Percentiles rank a stretch among this genome's conserved stretches.
Conservation (phyloP, 495 filamentous ascomycete genomes). For the Patellaria atrata region DNA sequence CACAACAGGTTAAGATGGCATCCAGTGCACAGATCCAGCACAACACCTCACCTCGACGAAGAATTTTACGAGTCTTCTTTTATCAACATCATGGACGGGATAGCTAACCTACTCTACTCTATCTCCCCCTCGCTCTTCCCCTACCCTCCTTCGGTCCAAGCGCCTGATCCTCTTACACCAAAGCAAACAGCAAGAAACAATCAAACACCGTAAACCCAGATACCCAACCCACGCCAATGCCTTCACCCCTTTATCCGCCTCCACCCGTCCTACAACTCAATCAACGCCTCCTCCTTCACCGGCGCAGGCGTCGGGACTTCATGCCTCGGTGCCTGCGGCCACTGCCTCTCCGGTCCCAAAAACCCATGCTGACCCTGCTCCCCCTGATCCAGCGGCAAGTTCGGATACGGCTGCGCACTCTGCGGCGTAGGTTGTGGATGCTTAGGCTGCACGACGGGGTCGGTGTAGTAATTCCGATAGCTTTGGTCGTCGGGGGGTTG, state of each 20-base stretch:
- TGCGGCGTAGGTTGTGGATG: slow-evolving; percentile 12
- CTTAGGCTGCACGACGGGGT: slow-evolving; percentile 9
- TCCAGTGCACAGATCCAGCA: too few relatives aligned
- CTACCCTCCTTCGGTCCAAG: too few relatives aligned
- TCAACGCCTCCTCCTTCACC: slow-evolving; percentile 72
- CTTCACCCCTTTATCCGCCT: not conserved
- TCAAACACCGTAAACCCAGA: not conserved
- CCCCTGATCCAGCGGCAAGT: slow-evolving; percentile 11
- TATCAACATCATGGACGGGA: too few relatives aligned
- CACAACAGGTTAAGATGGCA: too few relatives aligned
- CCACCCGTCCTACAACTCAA: slow-evolving; percentile 47
- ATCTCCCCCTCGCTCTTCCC: too few relatives aligned
- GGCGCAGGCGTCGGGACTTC: slow-evolving; percentile 37
- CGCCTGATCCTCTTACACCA: too few relatives aligned
- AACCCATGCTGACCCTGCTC: slow-evolving; percentile 18
- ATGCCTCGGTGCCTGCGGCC: slow-evolving; percentile 51
- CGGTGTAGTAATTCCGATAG: slow-evolving; percentile 21
- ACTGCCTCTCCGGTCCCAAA: slow-evolving; percentile 39
- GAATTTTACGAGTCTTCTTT: too few relatives aligned
- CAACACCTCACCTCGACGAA: too few relatives aligned
- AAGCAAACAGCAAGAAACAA: too few relatives aligned
- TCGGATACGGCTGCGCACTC: slow-evolving; percentile 15
- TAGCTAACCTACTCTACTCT: too few relatives aligned
- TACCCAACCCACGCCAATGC: not conserved
- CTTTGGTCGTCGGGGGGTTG: slow-evolving; percentile 25